A percentile compares a stretch with the other conserved stretches of the same genome.
Conservation (phyloP, 1,284 basidiomycete species). For the Moesziomyces aphidis region DNA sequence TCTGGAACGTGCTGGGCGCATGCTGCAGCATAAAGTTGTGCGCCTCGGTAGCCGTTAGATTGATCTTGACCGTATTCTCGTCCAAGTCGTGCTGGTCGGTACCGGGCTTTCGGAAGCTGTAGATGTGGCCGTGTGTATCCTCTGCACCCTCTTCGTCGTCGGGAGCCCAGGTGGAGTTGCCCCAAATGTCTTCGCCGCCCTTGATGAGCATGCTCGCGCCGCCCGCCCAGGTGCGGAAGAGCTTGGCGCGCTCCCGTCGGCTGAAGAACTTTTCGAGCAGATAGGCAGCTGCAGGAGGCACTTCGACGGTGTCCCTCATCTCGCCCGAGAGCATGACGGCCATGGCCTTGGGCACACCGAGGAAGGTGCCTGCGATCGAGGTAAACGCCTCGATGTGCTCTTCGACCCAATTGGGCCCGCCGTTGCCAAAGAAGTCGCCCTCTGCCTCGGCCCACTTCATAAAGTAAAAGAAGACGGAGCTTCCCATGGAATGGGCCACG, state of each 20-base stretch:
- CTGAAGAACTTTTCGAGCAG: slow-evolving; percentile 78
- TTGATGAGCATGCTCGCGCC: slow-evolving; percentile 76
- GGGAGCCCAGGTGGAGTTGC: slow-evolving; percentile 72
- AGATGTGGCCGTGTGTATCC: slow-evolving; percentile 77
- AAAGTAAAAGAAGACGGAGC: slow-evolving; percentile 61
- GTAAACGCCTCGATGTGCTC: slow-evolving; percentile 70
- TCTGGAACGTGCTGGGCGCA: slow-evolving; percentile 81
- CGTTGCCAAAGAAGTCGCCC: slow-evolving; percentile 77
- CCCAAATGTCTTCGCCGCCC: slow-evolving; percentile 93
- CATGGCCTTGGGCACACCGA: slow-evolving; percentile 88
- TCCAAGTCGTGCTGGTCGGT: slow-evolving; percentile 37
- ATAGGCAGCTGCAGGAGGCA: slow-evolving; percentile 86
- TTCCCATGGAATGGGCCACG: slow-evolving; percentile 77
- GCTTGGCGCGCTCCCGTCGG: slow-evolving; percentile 83
- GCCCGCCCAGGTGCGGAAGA: slow-evolving; percentile 96
- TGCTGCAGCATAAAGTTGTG: slow-evolving; percentile 85
- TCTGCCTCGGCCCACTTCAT: slow-evolving; percentile 94
- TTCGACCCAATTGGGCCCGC: slow-evolving; percentile 92
- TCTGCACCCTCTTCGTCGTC: slow-evolving; percentile 52
- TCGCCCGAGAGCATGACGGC: slow-evolving; percentile 91
- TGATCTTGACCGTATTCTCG: slow-evolving; percentile 37
- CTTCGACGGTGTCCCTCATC: slow-evolving; percentile 90
- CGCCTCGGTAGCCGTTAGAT: slow-evolving; percentile 81
- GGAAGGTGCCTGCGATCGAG: slow-evolving; percentile 86
- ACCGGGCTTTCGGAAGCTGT: slow-evolving; percentile 78